These are phyloP conservation scores for Sabuloglossum arenarium DNA, from an alignment of 495 filamentous ascomycete species.

Conservation along the genomic window DNA sequence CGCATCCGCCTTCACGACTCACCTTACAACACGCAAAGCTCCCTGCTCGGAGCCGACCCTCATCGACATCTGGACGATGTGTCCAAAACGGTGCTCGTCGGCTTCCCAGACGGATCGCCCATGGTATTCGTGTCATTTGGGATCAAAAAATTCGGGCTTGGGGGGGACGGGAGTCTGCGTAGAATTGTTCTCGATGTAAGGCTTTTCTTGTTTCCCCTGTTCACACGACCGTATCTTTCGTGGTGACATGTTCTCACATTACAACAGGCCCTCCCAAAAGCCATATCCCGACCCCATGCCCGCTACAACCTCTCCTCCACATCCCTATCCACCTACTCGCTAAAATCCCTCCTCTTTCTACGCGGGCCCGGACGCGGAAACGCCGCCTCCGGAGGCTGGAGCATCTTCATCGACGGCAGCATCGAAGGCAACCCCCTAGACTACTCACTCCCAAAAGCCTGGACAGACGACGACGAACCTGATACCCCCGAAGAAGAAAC, in stretches of 20 bases:
- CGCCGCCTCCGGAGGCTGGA: constrained; percentile 52
- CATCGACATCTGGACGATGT: constrained; percentile 19
- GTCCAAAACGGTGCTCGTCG: constrained; percentile 49
- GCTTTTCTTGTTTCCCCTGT: not conserved
- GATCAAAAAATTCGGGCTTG: constrained; percentile 19
- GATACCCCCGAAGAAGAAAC: not conserved
- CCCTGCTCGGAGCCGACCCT: constrained; percentile 17
- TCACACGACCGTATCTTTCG: not conserved
- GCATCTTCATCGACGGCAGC: constrained; percentile 48
- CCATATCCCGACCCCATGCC: constrained; percentile 46
- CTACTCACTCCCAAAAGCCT: constrained; percentile 4
- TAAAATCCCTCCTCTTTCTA: constrained; percentile 40
- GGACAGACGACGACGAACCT: too few relatives aligned
- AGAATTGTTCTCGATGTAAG: constrained; percentile 37
- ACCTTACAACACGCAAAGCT: constrained; percentile 35
- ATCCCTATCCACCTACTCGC: constrained; percentile 41
- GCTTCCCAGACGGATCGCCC: constrained; percentile 58
- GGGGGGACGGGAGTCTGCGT: constrained; percentile 40
- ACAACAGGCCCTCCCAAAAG: constrained; percentile 44
- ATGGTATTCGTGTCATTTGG: constrained; percentile 50
- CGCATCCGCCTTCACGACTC: constrained; percentile 56
- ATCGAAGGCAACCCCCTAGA: constrained; percentile 34
- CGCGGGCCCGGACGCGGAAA: constrained; percentile 46
- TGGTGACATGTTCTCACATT: not conserved
- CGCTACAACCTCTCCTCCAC: constrained; percentile 46